Evolutionary conservation across 805 yeast species (phyloP), one percentile per base, ranked within the genome.

Genomic region (Sugiyamaella americana): DNA sequence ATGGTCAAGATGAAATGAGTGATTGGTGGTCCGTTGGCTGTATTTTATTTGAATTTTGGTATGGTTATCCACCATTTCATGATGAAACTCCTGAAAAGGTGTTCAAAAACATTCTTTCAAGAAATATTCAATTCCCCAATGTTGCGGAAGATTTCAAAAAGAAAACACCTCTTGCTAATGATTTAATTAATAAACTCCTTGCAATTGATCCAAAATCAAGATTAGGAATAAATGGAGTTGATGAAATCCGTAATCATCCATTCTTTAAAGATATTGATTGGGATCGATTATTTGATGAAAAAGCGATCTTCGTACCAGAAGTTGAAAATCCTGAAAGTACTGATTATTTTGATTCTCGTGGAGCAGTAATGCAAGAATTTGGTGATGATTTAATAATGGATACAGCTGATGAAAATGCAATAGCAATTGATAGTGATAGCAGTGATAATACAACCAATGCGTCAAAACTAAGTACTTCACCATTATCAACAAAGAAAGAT

Each of bases 21-120:
- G 97, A 89, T 67, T 89, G 98, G 98, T 93, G 99, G 99, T 87
- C 98, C 1, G 77, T 91, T 29, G 99, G 99, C 0, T 91, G 98
- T 64, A 87, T 93, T 10, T 66, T 91, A 47, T 93, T 91, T 69
- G 99, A 93, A 65, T 83, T 93, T 60, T 60, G 87, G 36, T 85
- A 83, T 62, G 98, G 98, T 0, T 85, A 79, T 61, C 96, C 99
- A 1, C 99, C 99, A 2, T 93, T 93, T 64, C 93, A 86, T 62
- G 95, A 84, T 1, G 70, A 71, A 3, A 74, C 87, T 1, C 93
- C 96, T 0, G 85, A 83, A 37, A 69, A 72, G 49, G 95, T 93
- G 0, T 93, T 93, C 62, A 76, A 79, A 46, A 88, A 88, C 53
- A 91, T 94, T 42, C 68, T 88, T 46, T 71, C 65, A 17, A 81